phyloP scores from a whole-genome alignment of 129 eudicot genomes.

The Silybum marianum region DNA sequence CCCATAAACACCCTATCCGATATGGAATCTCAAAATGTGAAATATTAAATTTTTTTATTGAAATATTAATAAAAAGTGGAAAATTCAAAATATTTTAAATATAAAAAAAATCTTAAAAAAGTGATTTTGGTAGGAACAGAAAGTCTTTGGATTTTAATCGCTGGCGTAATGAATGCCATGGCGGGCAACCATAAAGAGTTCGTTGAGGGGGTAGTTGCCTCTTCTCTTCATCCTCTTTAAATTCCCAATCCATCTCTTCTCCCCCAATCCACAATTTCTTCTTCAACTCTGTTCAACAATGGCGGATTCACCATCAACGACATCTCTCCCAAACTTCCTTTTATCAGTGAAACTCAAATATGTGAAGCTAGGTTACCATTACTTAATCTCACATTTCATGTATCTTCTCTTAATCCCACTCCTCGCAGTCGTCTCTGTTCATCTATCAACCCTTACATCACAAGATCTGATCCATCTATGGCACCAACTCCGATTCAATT shows the following conservation, averaged over 20 bases:
- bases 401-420: conserved; percentile 41
- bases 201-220: conserved; percentile 37
- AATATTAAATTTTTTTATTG: too few species aligned
- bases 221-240: not conserved
- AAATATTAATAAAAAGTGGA: too few species aligned
- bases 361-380: conserved; percentile 63
- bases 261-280: not conserved
- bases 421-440: conserved; percentile 17
- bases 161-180: conserved; percentile 24
- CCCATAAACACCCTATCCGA: too few species aligned
- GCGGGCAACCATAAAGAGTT: conserved; percentile 27
- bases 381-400: conserved; percentile 49
- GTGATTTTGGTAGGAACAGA: not conserved
- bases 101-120: too few species aligned
- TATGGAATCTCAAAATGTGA: too few species aligned
- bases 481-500: conserved; percentile 38
- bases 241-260: not conserved
- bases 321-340: conserved; percentile 41
- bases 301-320: conserved; percentile 24
- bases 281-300: conserved; percentile 7
- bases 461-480: conserved; percentile 37
- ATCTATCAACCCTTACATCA: conserved; percentile 29
- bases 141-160: not conserved
- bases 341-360: conserved; percentile 46
- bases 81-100: too few species aligned